Base-by-base conservation (phyloP, 2,329 filamentous ascomycete species). In the Penicillium corylophilum region DNA sequence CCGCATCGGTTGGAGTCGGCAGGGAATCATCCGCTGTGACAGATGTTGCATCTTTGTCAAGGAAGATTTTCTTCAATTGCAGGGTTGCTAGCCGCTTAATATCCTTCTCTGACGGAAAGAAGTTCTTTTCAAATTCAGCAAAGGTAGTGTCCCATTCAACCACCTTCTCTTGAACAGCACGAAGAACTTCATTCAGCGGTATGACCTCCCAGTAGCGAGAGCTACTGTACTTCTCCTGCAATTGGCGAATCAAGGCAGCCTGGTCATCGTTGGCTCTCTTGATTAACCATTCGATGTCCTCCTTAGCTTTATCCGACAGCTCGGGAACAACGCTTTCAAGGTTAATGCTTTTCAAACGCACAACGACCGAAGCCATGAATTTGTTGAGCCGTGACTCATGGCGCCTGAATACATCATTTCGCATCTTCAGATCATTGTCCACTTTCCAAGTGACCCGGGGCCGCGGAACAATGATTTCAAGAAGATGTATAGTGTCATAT, bases 201-300 rank as follows among this genome's bases (percentile, higher is more conserved):
- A 97, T 92, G 48, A 96, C 87, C 71, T 99, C 94, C 76, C 96
- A 99, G 68, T 97, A 97, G 66, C 90, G 92, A 2, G 92, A 96
- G 57, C 86, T 86, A 75, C 94, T 91, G 67, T 99, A 99, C 56
- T 89, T 90, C 29, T 92, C 86, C 69, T 96, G 91, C 9, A 99
- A 78, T 56, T 90, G 89, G 46, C 82, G 82, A 45, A 91, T 79
- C 46, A 97, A 77, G 48, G 81, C 79, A 4, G 82, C 76, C 62
- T 95, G 88, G 56, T 99, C 93, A 33, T 95, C 90, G 53, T 91
- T 88, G 0, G 89, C 89, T 60, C 87, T 89, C 64, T 87, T 89
- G 31, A 81, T 83, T 44, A 99, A 76, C 41, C 79, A 78, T 43
- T 96, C 92, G 28, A 97, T 85, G 68, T 96, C 90, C 9, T 82